phyloP scores from a whole-genome alignment of 2,329 filamentous ascomycete genomes.

The Nothopassalora personata region DNA sequence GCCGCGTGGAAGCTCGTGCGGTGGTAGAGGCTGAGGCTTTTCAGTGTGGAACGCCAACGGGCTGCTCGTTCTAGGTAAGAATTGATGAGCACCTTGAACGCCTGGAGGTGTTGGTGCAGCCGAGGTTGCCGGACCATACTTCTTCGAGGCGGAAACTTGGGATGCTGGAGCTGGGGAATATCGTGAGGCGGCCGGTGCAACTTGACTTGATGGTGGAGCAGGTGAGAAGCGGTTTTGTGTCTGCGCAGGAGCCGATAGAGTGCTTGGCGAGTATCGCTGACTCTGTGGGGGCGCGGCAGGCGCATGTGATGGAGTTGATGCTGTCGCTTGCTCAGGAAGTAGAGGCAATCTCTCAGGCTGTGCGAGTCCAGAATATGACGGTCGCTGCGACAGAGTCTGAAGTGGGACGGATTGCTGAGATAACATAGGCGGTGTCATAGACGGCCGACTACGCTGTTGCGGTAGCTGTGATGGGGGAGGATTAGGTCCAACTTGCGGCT shows the following conservation, averaged over 20 bases:
- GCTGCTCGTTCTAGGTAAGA: conserved; percentile 61
- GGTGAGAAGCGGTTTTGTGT: conserved; percentile 21
- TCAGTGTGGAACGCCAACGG: conserved; percentile 51
- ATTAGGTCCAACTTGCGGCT: conserved; percentile 12
- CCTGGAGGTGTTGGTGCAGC: conserved; percentile 21
- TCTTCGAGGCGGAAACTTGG: conserved; percentile 31
- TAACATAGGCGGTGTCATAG: conserved; percentile 15
- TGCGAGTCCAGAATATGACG: conserved; percentile 28
- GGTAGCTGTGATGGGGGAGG: conserved; percentile 14
- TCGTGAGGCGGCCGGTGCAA: conserved; percentile 34
- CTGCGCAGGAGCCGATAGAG: conserved; percentile 19
- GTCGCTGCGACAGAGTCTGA: conserved; percentile 19
- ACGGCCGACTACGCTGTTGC: conserved; percentile 7
- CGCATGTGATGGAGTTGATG: conserved; percentile 9
- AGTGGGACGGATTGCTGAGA: conserved; percentile 13
- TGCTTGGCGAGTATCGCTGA: conserved; percentile 24
- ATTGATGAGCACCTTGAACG: conserved; percentile 42
- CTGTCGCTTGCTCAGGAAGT: conserved; percentile 36
- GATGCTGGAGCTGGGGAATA: conserved; percentile 57
- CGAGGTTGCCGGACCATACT: conserved; percentile 36
- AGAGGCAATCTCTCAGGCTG: conserved; percentile 39
- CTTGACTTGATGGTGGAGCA: conserved; percentile 33
- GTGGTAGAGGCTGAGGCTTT: conserved; percentile 29
- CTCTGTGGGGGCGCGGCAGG: conserved; percentile 15
- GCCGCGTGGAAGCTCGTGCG: conserved; percentile 12